Conservation (phyloP, 495 filamentous ascomycete species). For the Glarea lozoyensis region DNA sequence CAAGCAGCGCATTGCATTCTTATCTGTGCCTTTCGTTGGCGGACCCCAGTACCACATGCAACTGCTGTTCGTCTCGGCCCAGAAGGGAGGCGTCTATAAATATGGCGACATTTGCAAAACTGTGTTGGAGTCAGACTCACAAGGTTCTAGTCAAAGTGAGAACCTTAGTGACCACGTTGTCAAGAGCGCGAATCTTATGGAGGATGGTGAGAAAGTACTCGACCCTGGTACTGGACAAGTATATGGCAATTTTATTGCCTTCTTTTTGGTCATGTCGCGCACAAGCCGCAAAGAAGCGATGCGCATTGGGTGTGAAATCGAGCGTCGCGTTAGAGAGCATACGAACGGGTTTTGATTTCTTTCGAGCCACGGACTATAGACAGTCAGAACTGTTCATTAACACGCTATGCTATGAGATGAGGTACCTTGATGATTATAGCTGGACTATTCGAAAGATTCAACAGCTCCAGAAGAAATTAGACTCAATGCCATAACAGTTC, state of each 20-base stretch:
- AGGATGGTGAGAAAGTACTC: not conserved
- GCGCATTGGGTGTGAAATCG: no score
- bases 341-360: no score
- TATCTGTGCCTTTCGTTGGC: not conserved
- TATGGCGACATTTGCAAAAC: not conserved
- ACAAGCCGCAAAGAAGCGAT: no score
- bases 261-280: not conserved
- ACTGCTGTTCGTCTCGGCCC: not conserved
- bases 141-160: not conserved
- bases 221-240: not conserved
- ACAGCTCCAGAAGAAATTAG: no score
- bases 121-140: not conserved
- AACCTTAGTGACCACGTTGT: no score
- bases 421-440: no score
- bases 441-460: no score
- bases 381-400: no score
- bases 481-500: no score
- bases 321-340: no score
- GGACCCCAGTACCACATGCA: not conserved
- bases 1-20: not conserved
- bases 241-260: not conserved
- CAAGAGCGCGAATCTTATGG: not conserved
- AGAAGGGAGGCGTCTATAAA: not conserved
- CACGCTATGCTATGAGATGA: no score
- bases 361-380: no score